These are phyloP conservation scores for Sonneratia alba DNA, from an alignment of 345 rosid genomes.

Conservation along the genomic window DNA sequence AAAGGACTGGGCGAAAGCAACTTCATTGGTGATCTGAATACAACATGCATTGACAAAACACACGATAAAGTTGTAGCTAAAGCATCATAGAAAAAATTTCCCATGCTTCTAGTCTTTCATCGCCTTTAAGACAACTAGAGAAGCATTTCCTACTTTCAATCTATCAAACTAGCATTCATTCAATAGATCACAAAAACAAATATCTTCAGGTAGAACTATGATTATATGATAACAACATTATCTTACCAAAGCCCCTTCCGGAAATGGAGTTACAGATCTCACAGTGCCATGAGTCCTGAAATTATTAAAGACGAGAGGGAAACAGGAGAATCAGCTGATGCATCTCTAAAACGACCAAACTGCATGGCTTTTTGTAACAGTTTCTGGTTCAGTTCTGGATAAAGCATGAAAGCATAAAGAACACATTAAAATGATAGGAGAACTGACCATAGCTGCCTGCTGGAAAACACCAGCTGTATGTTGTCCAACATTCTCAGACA, in stretches of 20 bases:
- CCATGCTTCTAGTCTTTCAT: background rate
- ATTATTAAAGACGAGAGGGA: background rate
- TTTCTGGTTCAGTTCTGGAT: background rate
- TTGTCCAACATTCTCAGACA: constrained; percentile 80
- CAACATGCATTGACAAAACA: background rate
- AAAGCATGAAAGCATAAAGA: background rate
- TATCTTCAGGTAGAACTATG: constrained; percentile 3
- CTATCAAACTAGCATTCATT: background rate
- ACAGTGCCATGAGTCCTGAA: constrained; percentile 97
- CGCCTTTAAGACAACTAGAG: background rate
- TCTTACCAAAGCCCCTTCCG: constrained; percentile 98
- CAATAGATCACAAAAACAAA: background rate
- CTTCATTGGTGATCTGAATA: background rate
- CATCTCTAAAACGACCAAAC: background rate
- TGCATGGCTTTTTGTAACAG: background rate
- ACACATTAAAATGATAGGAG: background rate
- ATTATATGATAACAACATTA: constrained; percentile 8
- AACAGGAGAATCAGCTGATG: background rate
- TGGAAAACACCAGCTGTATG: constrained; percentile 94
- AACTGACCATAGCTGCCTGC: constrained; percentile 87
- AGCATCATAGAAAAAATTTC: background rate
- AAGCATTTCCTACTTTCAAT: background rate
- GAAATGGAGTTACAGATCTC: constrained; percentile 85
- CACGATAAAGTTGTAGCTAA: background rate
- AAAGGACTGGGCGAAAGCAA: background rate